phyloP scores from a whole-genome alignment of 129 eudicot species.

The Oenanthe sinensis region DNA sequence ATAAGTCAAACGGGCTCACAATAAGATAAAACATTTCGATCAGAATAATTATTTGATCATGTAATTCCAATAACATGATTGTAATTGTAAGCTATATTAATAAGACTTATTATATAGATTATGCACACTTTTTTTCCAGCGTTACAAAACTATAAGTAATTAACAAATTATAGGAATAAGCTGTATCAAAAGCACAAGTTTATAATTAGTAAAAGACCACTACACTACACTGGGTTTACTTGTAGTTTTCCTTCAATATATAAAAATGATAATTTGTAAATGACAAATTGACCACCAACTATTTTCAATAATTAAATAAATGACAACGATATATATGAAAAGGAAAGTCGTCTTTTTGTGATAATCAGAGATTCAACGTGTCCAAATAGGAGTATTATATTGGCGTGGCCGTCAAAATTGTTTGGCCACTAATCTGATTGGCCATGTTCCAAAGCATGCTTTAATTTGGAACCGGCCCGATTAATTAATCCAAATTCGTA shows the following conservation, averaged over 20 bases:
- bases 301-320: too few relatives aligned
- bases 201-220: not conserved
- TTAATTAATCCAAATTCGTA: not conserved
- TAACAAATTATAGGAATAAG: not conserved
- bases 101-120: not conserved
- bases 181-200: not conserved
- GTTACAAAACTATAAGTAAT: not conserved
- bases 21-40: not conserved
- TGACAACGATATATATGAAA: not conserved
- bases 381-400: not conserved
- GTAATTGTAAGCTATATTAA: too few relatives aligned
- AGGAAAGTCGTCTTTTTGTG: not conserved
- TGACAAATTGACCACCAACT: not conserved
- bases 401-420: conserved; percentile 18
- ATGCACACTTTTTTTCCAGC: not conserved
- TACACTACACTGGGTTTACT: not conserved
- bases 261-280: not conserved
- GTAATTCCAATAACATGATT: not conserved
- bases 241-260: not conserved
- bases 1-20: too few relatives aligned
- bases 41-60: not conserved
- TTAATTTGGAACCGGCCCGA: conserved; percentile 26
- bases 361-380: conserved; percentile 11
- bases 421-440: conserved; percentile 34
- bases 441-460: not conserved